Percentiles rank a stretch among this genome's conserved stretches.
phyloP scores from a whole-genome alignment of 352 stramenopile genomes.

The Globisporangium nagaii region DNA sequence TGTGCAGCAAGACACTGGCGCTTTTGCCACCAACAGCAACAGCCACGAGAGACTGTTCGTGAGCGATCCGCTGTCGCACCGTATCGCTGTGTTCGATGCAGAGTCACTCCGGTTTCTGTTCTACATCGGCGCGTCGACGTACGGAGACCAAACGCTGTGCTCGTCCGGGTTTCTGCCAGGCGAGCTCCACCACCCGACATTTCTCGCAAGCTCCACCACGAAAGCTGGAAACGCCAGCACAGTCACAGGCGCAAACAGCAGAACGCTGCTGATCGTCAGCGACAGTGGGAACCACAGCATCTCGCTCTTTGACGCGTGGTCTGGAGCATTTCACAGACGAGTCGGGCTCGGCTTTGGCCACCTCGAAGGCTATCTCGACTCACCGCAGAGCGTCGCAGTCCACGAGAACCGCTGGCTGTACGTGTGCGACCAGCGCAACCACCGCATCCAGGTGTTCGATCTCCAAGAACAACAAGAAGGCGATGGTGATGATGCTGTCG shows the following conservation, averaged over 20 bases:
- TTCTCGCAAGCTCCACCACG: conserved; percentile 18
- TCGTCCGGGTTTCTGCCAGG: conserved; percentile 41
- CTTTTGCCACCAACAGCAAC: neutral
- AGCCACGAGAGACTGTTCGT: conserved; percentile 24
- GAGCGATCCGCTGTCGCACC: conserved; percentile 50
- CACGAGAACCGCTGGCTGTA: conserved; percentile 35
- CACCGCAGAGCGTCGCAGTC: conserved; percentile 47
- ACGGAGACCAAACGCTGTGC: conserved; percentile 41
- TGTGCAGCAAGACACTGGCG: neutral
- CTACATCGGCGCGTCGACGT: conserved; percentile 51
- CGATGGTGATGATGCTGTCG: neutral
- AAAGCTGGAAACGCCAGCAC: neutral
- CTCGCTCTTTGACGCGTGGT: conserved; percentile 41
- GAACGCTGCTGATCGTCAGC: conserved; percentile 29
- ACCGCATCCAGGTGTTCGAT: conserved; percentile 60
- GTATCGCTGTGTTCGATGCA: conserved; percentile 35
- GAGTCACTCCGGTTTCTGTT: conserved; percentile 15
- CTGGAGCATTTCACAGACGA: conserved; percentile 23
- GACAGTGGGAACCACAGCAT: conserved; percentile 62
- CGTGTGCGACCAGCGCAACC: conserved; percentile 63
- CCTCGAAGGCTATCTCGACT: conserved; percentile 39
- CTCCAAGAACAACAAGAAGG: conserved; percentile 6
- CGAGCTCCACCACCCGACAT: conserved; percentile 47
- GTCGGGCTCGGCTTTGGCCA: conserved; percentile 58
- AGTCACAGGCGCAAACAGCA: no score